Evolutionary conservation across 1,284 basidiomycete species (phyloP).

Genomic region (Ganoderma multipileum): DNA sequence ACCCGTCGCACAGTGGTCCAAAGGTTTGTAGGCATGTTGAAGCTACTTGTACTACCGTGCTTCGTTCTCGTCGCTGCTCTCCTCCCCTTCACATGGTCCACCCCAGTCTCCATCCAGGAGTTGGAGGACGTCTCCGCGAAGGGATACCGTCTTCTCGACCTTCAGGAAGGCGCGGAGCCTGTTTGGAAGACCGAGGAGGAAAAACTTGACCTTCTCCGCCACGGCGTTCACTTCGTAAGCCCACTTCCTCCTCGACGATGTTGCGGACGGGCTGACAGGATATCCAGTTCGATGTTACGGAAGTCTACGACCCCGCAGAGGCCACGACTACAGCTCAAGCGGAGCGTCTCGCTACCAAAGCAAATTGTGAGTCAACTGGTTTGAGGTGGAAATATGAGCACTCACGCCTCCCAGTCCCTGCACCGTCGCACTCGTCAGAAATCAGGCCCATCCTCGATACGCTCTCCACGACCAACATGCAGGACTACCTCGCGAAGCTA

Average conservation of each 20-base stretch:
- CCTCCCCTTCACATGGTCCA: conserved; percentile 13
- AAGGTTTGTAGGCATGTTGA: neutral
- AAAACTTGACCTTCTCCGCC: conserved; percentile 24
- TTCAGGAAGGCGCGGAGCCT: conserved; percentile 49
- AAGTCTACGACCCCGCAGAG: conserved; percentile 58
- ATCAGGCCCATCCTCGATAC: conserved; percentile 48
- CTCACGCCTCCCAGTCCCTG: conserved; percentile 39
- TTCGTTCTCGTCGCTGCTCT: conserved; percentile 13
- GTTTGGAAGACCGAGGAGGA: conserved; percentile 55
- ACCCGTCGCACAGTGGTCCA: neutral
- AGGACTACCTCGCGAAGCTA: conserved; percentile 45
- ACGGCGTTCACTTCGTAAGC: conserved; percentile 23
- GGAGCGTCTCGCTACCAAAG: conserved; percentile 14
- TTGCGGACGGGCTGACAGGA: neutral
- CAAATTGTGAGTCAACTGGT: conserved; percentile 37
- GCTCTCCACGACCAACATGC: conserved; percentile 50
- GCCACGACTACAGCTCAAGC: conserved; percentile 20
- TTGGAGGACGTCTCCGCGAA: conserved; percentile 44
- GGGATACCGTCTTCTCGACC: conserved; percentile 56
- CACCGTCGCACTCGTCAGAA: conserved; percentile 46
- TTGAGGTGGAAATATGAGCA: neutral
- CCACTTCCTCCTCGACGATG: neutral
- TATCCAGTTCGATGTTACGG: conserved; percentile 51
- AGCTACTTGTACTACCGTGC: neutral
- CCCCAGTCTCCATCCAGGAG: conserved; percentile 33